phyloP scores from a whole-genome alignment of 495 filamentous ascomycete genomes.

The Neurospora sp. region DNA sequence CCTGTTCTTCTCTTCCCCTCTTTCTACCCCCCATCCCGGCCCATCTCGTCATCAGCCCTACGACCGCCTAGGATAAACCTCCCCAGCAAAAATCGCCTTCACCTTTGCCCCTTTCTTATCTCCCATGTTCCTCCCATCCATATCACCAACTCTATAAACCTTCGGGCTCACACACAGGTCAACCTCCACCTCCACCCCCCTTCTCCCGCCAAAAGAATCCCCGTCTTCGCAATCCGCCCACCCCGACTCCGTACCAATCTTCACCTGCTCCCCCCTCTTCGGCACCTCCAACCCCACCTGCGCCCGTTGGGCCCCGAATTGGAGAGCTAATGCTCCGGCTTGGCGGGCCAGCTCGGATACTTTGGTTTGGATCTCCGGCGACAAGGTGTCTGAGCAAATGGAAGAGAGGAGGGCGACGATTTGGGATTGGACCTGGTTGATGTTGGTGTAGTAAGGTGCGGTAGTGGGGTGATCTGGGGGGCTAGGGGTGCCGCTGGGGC shows the following conservation, averaged over 20 bases:
- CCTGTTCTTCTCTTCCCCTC: neutral
- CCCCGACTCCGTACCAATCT: constrained; percentile 11
- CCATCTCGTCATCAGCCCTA: neutral
- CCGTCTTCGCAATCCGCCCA: constrained; percentile 19
- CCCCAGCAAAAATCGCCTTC: constrained; percentile 12
- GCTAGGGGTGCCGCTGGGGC: neutral
- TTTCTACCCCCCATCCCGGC: neutral
- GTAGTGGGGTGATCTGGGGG: neutral
- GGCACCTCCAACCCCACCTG: constrained; percentile 10
- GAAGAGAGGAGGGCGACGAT: constrained; percentile 2
- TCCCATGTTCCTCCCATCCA: constrained; percentile 10
- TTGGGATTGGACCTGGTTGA: constrained; percentile 1
- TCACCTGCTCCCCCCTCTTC: constrained; percentile 3
- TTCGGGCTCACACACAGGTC: constrained; percentile 15
- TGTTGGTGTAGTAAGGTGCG: constrained; percentile 1
- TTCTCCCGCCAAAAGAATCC: neutral
- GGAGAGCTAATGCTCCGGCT: constrained; percentile 15
- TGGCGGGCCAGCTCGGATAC: constrained; percentile 6
- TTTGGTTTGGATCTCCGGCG: constrained; percentile 7
- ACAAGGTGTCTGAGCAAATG: neutral
- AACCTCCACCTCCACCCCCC: constrained; percentile 6
- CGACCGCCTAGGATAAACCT: constrained; percentile 13
- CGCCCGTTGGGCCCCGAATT: constrained; percentile 18
- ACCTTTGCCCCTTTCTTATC: constrained; percentile 3
- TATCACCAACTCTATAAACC: constrained; percentile 11